Percentiles rank a stretch among this genome's conserved stretches.
Evolutionary conservation across 1,284 basidiomycete species (phyloP).

Genomic region (Fomitiporia mediterranea): DNA sequence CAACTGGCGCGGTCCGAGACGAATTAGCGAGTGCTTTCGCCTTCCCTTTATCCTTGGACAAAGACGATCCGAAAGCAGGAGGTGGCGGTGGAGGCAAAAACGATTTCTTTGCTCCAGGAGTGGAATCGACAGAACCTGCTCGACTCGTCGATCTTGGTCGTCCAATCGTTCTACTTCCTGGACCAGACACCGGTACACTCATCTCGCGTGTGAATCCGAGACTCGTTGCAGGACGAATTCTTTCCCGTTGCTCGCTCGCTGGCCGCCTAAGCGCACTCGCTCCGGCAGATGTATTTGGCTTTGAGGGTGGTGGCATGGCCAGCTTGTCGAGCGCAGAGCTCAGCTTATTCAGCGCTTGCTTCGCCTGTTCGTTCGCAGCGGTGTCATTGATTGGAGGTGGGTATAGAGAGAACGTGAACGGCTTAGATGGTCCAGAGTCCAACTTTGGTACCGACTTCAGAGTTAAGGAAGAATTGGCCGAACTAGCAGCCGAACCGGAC

Average conservation of each 20-base stretch:
- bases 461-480: slow-evolving; percentile 2
- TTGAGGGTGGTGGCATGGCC: slow-evolving; percentile 18
- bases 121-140: slow-evolving; percentile 9
- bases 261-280: background rate
- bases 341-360: slow-evolving; percentile 14
- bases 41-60: slow-evolving; percentile 7
- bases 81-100: slow-evolving; percentile 15
- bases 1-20: background rate
- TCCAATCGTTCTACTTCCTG: background rate
- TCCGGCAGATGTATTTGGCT: slow-evolving; percentile 1
- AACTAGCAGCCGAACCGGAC: background rate
- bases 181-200: slow-evolving; percentile 2
- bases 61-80: background rate
- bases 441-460: background rate
- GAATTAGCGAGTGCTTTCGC: background rate
- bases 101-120: background rate
- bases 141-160: slow-evolving; percentile 4
- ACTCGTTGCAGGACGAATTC: slow-evolving; percentile 16
- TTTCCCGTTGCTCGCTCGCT: slow-evolving; percentile 1
- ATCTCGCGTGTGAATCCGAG: slow-evolving; percentile 18
- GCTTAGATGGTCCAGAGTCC: slow-evolving; percentile 1
- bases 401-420: slow-evolving; percentile 12
- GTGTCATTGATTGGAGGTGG: slow-evolving; percentile 15
- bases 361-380: slow-evolving; percentile 5
- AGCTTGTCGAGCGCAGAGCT: slow-evolving; percentile 17